Evolutionary conservation across 2,329 filamentous ascomycete species (phyloP).

Genomic region (Nigrospora sphaerica): DNA sequence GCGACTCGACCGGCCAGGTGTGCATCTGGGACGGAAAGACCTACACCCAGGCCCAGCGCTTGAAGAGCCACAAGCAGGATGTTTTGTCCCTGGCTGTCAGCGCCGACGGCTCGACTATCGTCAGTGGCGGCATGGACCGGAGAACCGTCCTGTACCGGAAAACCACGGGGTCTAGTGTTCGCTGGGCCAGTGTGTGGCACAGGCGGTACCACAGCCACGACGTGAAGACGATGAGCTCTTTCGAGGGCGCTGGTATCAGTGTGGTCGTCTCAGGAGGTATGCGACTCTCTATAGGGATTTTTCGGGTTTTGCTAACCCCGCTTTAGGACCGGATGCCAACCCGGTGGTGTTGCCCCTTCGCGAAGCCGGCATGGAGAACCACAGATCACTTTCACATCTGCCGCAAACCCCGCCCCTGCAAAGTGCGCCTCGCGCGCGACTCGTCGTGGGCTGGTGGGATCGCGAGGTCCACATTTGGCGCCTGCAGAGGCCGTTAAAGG

Average conservation of each 20-base stretch:
- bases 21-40: slow-evolving; percentile 92
- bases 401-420: slow-evolving; percentile 70
- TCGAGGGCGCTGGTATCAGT: slow-evolving; percentile 76
- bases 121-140: slow-evolving; percentile 89
- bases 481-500: slow-evolving; percentile 36
- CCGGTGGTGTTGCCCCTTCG: slow-evolving; percentile 76
- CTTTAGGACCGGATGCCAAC: slow-evolving; percentile 71
- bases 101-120: slow-evolving; percentile 52
- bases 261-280: slow-evolving; percentile 86
- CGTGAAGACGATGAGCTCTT: slow-evolving; percentile 88
- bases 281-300: slow-evolving; percentile 12
- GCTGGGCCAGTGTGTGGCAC: slow-evolving; percentile 84
- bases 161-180: slow-evolving; percentile 47
- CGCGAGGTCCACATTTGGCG: slow-evolving; percentile 80
- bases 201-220: slow-evolving; percentile 86
- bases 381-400: slow-evolving; percentile 73
- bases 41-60: slow-evolving; percentile 78
- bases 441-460: slow-evolving; percentile 90
- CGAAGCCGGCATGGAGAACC: slow-evolving; percentile 71
- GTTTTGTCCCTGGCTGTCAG: slow-evolving; percentile 1
- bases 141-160: slow-evolving; percentile 78
- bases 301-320: slow-evolving; percentile 18
- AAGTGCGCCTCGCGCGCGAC: slow-evolving; percentile 64
- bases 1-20: slow-evolving; percentile 89
- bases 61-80: slow-evolving; percentile 59